Evolutionary conservation across 2,329 filamentous ascomycete genomes (phyloP), one percentile per base, ranked within the genome.

Genomic region (Aspergillus pseudoterreus): DNA sequence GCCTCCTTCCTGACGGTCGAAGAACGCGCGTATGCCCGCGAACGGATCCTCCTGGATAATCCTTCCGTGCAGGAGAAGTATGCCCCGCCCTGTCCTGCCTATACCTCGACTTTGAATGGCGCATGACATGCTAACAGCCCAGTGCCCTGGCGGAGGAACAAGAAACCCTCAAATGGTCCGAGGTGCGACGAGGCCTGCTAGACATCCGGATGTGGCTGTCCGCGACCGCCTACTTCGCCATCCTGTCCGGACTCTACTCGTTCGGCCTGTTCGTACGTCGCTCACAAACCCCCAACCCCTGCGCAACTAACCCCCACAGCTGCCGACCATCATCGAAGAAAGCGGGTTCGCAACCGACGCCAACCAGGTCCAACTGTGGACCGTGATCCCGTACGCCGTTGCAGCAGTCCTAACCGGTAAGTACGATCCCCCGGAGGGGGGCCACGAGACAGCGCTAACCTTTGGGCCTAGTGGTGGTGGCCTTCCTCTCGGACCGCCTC

Each of bases 251-350:
- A 0, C 63, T 85, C 0, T 86, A 85, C 62, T 83, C 81, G 0
- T 85, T 86, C 55, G 81, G 82, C 33, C 75, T 87, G 2, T 87
- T 87, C 66, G 79, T 82, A 65, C 54, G 78, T 69, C 15, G 14
- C 11, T 69, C 15, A 10, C 14, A 10, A 2, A 3, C 33, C 15
- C 6, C 8, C 43, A 12, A 8, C 22, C 14, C n/a, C 36, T 21
- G 9, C 17, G 14, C 4, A 54, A 30, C 49, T 51, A 21, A 51
- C 19, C 1, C 10, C 11, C 27, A 6, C 30, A 82, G 79, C 71
- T 87, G 0, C 84, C 84, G 0, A 86, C 83, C 0, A 87, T 87
- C 55, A 82, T 87, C 62, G 73, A 79, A 54, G 78, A 76, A n/a
- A 67, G 83, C 14, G 69, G 75, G 3, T 79, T 80, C 43, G 79